A percentile compares a stretch with the other conserved stretches of the same genome.
phyloP scores from a whole-genome alignment of 257 asterid genomes.

The Fraxinus americana region DNA sequence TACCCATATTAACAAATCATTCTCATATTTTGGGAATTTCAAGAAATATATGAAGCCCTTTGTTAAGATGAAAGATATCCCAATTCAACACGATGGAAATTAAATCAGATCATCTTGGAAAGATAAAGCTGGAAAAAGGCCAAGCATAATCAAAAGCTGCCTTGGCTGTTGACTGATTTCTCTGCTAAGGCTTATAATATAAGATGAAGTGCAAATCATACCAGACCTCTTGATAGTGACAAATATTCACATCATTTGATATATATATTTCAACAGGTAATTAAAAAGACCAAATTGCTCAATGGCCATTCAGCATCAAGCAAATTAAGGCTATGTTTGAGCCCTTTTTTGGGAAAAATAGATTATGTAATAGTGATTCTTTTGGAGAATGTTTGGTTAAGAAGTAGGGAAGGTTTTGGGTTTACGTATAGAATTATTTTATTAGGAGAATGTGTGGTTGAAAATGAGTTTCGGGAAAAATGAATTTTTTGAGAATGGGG shows the following conservation, averaged over 20 bases:
- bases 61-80: neutral
- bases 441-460: too few species aligned
- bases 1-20: neutral
- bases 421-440: too few species aligned
- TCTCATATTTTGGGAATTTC: neutral
- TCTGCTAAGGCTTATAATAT: neutral
- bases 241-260: neutral
- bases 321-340: too few species aligned
- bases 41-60: neutral
- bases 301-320: neutral
- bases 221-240: neutral
- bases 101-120: neutral
- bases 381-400: too few species aligned
- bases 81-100: neutral
- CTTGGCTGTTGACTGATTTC: neutral
- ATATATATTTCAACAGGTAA: neutral
- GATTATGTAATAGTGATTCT: too few species aligned
- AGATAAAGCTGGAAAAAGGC: neutral
- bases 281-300: neutral
- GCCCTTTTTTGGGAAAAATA: too few species aligned
- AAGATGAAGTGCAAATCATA: neutral
- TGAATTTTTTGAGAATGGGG: too few species aligned
- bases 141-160: neutral
- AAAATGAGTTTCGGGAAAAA: too few species aligned
- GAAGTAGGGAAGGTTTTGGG: too few species aligned